phyloP scores from a whole-genome alignment of 2,329 filamentous ascomycete genomes.

The Exserohilum rostratum region DNA sequence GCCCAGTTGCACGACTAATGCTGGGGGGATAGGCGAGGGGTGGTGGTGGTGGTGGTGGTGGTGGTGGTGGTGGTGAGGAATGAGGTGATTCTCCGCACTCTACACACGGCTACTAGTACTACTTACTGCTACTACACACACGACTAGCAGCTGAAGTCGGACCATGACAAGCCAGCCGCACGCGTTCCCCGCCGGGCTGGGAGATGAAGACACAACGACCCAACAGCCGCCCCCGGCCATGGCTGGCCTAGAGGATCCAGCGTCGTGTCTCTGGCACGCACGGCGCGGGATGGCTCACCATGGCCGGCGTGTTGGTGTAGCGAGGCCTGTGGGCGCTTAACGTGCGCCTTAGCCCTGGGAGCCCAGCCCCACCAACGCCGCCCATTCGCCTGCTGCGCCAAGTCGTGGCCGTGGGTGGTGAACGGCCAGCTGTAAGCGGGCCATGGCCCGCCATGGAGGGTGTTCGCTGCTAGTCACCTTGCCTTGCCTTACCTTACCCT shows the following conservation, averaged over 20 bases:
- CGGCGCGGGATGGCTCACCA: slow-evolving; percentile 16
- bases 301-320: slow-evolving; percentile 14
- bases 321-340: slow-evolving; percentile 22
- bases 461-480: slow-evolving; percentile 13
- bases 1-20: slow-evolving; percentile 5
- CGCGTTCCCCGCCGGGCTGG: not conserved
- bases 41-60: not conserved
- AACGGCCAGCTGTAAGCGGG: slow-evolving; percentile 19
- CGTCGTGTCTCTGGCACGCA: slow-evolving; percentile 20
- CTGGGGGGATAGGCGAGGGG: not conserved
- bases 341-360: slow-evolving; percentile 14
- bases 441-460: slow-evolving; percentile 8
- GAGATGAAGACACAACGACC: no score
- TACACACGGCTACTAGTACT: not conserved
- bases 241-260: slow-evolving; percentile 17
- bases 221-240: not conserved
- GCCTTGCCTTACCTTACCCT: no score
- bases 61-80: not conserved
- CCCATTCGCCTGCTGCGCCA: slow-evolving; percentile 17
- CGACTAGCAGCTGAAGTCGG: no score
- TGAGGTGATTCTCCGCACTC: not conserved
- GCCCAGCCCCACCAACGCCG: slow-evolving; percentile 4
- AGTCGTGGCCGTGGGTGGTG: slow-evolving; percentile 5
- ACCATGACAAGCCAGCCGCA: not conserved
- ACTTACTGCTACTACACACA: not conserved